Evolutionary conservation across 1,284 basidiomycete species (phyloP).

Genomic region (Ustilago trichophora): DNA sequence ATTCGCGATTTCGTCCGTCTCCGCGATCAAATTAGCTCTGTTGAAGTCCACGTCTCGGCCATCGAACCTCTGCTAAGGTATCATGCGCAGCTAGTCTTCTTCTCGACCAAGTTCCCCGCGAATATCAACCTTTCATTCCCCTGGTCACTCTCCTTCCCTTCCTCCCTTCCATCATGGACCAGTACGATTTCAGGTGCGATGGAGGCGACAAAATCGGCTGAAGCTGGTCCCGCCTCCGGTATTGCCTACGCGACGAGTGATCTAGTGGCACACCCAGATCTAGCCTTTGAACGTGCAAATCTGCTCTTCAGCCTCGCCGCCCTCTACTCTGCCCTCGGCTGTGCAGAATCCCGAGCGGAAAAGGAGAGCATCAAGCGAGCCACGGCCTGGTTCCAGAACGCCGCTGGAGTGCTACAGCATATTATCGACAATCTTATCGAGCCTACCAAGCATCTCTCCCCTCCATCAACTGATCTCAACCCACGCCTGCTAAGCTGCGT

Average conservation of each 20-base stretch:
- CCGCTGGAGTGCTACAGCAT: conserved; percentile 52
- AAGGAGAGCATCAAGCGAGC: conserved; percentile 62
- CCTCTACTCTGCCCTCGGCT: conserved; percentile 50
- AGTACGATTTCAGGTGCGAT: conserved; percentile 32
- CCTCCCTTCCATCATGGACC: conserved; percentile 45
- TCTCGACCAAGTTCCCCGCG: conserved; percentile 77
- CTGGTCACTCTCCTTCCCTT: conserved; percentile 53
- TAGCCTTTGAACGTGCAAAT: conserved; percentile 55
- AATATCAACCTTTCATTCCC: conserved; percentile 67
- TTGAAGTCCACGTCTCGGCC: conserved; percentile 70
- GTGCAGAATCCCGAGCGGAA: conserved; percentile 48
- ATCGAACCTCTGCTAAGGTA: conserved; percentile 71
- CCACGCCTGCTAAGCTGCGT: conserved; percentile 75
- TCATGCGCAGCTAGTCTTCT: conserved; percentile 83
- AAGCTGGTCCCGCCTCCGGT: conserved; percentile 24
- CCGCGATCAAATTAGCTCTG: conserved; percentile 70
- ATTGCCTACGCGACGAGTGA: conserved; percentile 38
- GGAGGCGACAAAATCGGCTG: conserved; percentile 40
- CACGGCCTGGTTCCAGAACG: conserved; percentile 53
- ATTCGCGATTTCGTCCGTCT: conserved; percentile 77
- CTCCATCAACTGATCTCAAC: conserved; percentile 53
- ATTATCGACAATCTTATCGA: conserved; percentile 43
- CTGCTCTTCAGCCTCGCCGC: conserved; percentile 52
- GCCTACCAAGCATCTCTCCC: conserved; percentile 22
- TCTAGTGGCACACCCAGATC: conserved; percentile 48